Evolutionary conservation across 805 yeast species (phyloP).

Genomic region (Brettanomyces anomalus): DNA sequence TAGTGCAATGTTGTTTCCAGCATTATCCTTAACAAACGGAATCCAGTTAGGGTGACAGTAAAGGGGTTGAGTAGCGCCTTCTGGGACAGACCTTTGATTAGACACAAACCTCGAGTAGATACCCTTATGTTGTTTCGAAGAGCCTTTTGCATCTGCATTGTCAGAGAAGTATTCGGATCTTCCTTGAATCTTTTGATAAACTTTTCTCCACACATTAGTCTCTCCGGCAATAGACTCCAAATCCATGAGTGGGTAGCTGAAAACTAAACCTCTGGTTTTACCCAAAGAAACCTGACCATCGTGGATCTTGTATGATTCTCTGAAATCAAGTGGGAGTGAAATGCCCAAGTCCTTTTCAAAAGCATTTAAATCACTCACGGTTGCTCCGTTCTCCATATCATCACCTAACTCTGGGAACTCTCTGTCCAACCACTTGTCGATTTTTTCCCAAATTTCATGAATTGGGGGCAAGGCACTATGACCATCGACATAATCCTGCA

Average conservation of each 20-base stretch:
- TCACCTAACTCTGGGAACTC: conserved; percentile 77
- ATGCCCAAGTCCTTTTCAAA: conserved; percentile 77
- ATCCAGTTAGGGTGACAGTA: conserved; percentile 93
- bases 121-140: conserved; percentile 12
- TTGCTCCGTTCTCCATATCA: conserved; percentile 70
- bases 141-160: conserved; percentile 2
- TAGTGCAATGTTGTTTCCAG: conserved; percentile 86
- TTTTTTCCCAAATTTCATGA: conserved; percentile 78
- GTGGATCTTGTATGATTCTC: conserved; percentile 70
- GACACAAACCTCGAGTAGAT: conserved; percentile 28
- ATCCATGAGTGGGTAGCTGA: conserved; percentile 72
- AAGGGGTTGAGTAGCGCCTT: conserved; percentile 57
- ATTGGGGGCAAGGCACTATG: conserved; percentile 55
- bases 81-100: conserved; percentile 66
- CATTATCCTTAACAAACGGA: conserved; percentile 79
- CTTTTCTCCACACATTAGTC: conserved; percentile 79
- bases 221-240: conserved; percentile 73
- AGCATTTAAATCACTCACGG: conserved; percentile 68
- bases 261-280: conserved; percentile 67
- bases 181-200: conserved; percentile 29
- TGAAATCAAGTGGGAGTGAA: conserved; percentile 69
- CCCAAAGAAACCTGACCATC: conserved; percentile 88
- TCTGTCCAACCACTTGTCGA: conserved; percentile 72
- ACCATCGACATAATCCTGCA: conserved; percentile 33
- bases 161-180: conserved; percentile 3